Evolutionary conservation across 257 asterid genomes (phyloP).

Genomic region (Petrea volubilis): DNA sequence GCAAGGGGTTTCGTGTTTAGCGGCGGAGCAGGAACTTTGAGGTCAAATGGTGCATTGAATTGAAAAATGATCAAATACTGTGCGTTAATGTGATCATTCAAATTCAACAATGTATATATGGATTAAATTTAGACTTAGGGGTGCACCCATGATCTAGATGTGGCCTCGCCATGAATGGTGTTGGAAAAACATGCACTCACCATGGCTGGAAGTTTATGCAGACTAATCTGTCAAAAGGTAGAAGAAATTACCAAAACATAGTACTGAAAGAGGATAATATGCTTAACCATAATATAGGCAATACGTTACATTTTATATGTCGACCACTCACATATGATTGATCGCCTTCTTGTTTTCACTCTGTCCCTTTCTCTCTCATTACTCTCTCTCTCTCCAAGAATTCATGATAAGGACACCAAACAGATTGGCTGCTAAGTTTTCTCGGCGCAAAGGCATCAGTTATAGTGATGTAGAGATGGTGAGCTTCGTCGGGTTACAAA

Average conservation of each 20-base stretch:
- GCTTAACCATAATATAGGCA: conserved; percentile 25
- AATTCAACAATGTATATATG: too few relatives aligned
- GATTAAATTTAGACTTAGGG: too few relatives aligned
- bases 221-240: not conserved
- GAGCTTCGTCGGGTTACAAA: too few relatives aligned
- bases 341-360: conserved; percentile 41
- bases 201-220: conserved; percentile 20
- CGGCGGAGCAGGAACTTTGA: too few relatives aligned
- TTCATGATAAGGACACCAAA: conserved; percentile 23
- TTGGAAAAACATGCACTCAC: conserved; percentile 21
- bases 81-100: too few relatives aligned
- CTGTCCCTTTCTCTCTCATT: conserved; percentile 7
- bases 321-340: conserved; percentile 35
- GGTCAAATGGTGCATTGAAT: too few relatives aligned
- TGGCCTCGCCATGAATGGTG: too few relatives aligned
- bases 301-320: conserved; percentile 32
- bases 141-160: too few relatives aligned
- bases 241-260: not conserved
- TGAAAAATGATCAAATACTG: too few relatives aligned
- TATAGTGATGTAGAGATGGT: too few relatives aligned
- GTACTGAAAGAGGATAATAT: not conserved
- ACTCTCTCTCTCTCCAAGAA: not conserved
- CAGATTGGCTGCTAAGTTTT: conserved; percentile 29
- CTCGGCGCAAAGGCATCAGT: too few relatives aligned
- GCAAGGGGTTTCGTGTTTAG: too few relatives aligned